Conservation (phyloP, 1,139 yeast species). For the Groenewaldozyma auringiensis region DNA sequence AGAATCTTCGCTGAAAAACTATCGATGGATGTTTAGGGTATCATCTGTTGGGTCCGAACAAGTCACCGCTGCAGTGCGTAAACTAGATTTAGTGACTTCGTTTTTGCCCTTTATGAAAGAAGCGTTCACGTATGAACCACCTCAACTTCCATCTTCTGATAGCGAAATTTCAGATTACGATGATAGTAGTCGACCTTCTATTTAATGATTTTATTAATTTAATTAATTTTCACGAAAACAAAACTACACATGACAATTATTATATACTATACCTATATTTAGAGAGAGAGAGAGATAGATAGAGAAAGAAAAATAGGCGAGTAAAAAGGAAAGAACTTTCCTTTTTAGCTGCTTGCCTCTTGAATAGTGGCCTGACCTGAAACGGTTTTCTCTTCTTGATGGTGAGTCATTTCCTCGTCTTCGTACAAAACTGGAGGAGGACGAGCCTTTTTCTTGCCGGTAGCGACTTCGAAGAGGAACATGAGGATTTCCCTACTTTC, state of each 20-base stretch:
- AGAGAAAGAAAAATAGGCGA: too few species aligned
- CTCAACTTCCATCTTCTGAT: background rate
- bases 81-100: conserved; percentile 6
- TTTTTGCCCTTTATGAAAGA: conserved; percentile 3
- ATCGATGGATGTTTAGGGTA: conserved; percentile 8
- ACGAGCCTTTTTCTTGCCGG: conserved; percentile 7
- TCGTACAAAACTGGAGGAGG: background rate
- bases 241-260: background rate
- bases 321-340: too few species aligned
- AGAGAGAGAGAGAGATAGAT: too few species aligned
- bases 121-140: conserved; percentile 1
- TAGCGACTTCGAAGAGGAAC: conserved; percentile 4
- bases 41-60: conserved; percentile 10
- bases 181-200: background rate
- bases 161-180: conserved; percentile 1
- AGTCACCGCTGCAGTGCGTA: conserved; percentile 6
- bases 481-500: conserved; percentile 9
- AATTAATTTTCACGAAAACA: background rate
- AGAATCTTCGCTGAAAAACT: conserved; percentile 7
- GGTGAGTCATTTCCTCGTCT: conserved; percentile 1
- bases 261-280: too few species aligned
- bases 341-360: background rate
- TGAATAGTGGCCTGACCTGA: background rate
- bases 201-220: background rate
- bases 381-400: background rate